Percentiles rank a stretch among this genome's conserved stretches.
Conservation (phyloP, 345 rosid species). For the Streptanthus diversifolius region DNA sequence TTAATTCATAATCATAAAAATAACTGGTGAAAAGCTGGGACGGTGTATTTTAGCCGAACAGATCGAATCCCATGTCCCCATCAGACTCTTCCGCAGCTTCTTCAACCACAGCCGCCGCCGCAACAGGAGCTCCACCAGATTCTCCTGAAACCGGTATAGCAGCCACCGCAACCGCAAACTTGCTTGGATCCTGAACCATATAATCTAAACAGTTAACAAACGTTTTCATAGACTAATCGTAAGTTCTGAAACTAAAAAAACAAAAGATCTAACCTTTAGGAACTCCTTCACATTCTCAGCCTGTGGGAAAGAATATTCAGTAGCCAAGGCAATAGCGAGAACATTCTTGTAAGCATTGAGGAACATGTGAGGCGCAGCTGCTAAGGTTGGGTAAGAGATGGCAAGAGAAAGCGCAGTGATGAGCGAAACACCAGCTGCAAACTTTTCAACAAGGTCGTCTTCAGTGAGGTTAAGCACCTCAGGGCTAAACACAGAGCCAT, state of each 20-base stretch:
- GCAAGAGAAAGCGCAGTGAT: constrained; percentile 65
- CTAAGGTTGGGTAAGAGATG: constrained; percentile 79
- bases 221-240: neutral
- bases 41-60: constrained; percentile 47
- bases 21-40: neutral
- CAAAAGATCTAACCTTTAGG: constrained; percentile 45
- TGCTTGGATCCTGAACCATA: constrained; percentile 65
- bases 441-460: constrained; percentile 72
- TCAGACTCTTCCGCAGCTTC: constrained; percentile 88
- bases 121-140: constrained; percentile 37
- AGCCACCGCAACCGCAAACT: constrained; percentile 53
- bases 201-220: neutral
- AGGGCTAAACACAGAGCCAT: constrained; percentile 84
- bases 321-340: constrained; percentile 61
- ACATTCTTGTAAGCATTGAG: constrained; percentile 85
- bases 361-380: constrained; percentile 93
- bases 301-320: constrained; percentile 71
- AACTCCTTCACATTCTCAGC: constrained; percentile 87
- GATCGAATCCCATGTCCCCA: constrained; percentile 81
- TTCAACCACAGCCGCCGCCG: constrained; percentile 44
- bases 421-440: constrained; percentile 73
- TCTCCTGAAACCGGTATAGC: constrained; percentile 36
- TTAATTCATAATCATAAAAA: neutral
- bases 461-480: constrained; percentile 83
- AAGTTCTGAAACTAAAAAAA: neutral